Conservation (phyloP, 495 filamentous ascomycete genomes). For the Choiromyces venosus region DNA sequence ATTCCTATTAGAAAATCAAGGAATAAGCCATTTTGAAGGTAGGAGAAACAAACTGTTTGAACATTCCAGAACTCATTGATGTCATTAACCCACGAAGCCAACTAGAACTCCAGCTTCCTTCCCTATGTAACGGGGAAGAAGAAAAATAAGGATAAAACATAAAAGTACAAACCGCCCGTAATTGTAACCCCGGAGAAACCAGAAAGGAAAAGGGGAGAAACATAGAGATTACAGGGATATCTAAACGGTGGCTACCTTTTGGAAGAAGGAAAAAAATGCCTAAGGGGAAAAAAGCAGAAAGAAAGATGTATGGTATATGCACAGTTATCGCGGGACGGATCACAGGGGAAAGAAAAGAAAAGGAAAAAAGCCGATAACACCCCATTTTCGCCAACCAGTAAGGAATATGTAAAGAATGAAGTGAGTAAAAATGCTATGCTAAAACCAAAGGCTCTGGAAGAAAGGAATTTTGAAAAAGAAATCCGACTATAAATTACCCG, state of each 20-base stretch:
- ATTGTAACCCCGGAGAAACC: background rate
- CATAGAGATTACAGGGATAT: background rate
- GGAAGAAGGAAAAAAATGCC: background rate
- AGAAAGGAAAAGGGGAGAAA: background rate
- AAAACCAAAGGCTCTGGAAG: background rate
- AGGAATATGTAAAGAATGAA: background rate
- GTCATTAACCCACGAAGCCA: background rate
- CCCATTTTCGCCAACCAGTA: background rate
- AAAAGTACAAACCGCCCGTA: background rate
- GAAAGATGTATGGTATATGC: background rate
- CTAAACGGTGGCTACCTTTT: background rate
- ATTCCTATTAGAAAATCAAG: background rate
- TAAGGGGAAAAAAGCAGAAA: background rate
- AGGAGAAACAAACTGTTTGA: background rate
- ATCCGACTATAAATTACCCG: background rate
- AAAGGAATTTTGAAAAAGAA: background rate
- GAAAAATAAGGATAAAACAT: background rate
- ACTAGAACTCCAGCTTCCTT: background rate
- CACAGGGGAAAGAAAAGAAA: background rate
- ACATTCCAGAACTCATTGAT: background rate
- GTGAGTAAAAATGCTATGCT: background rate
- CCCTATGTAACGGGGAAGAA: background rate
- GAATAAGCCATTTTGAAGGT: background rate
- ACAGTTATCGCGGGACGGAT: background rate
- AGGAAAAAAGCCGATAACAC: background rate